phyloP scores from a whole-genome alignment of 192 early-diverging fungal species.

The Umbelopsis sp. region DNA sequence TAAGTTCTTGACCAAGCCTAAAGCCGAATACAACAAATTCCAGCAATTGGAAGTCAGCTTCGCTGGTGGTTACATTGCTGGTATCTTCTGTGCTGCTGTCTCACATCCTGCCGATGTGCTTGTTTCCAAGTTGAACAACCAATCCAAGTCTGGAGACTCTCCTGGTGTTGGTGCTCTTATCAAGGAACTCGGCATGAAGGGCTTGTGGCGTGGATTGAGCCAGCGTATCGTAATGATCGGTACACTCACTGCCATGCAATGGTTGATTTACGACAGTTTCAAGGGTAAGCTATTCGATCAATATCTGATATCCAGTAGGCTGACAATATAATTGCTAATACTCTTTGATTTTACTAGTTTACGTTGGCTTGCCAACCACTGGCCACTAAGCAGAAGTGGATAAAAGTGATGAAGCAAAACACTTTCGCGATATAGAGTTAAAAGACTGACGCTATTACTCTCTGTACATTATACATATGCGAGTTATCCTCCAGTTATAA shows the following conservation, averaged over 20 bases:
- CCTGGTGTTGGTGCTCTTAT: slow-evolving; percentile 25
- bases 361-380: slow-evolving; percentile 38
- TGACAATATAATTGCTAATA: neutral
- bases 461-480: too few species aligned
- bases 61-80: slow-evolving; percentile 85
- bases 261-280: slow-evolving; percentile 84
- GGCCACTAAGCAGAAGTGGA: slow-evolving; percentile 10
- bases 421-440: neutral
- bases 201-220: slow-evolving; percentile 80
- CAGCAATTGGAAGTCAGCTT: slow-evolving; percentile 79
- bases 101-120: slow-evolving; percentile 91
- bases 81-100: slow-evolving; percentile 87
- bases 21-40: slow-evolving; percentile 68
- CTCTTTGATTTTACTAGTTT: neutral
- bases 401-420: neutral
- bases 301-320: too few species aligned
- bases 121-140: slow-evolving; percentile 58
- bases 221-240: slow-evolving; percentile 93
- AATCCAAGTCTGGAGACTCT: slow-evolving; percentile 20
- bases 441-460: too few species aligned
- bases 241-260: slow-evolving; percentile 86
- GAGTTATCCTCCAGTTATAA: too few species aligned
- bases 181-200: slow-evolving; percentile 66
- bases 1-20: slow-evolving; percentile 63
- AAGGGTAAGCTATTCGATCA: slow-evolving; percentile 47